Percentiles rank a stretch among this genome's conserved stretches.
These are phyloP conservation scores for Xerocomellus dryophilus DNA, from an alignment of 768 basidiomycete species.

Conservation along the genomic window DNA sequence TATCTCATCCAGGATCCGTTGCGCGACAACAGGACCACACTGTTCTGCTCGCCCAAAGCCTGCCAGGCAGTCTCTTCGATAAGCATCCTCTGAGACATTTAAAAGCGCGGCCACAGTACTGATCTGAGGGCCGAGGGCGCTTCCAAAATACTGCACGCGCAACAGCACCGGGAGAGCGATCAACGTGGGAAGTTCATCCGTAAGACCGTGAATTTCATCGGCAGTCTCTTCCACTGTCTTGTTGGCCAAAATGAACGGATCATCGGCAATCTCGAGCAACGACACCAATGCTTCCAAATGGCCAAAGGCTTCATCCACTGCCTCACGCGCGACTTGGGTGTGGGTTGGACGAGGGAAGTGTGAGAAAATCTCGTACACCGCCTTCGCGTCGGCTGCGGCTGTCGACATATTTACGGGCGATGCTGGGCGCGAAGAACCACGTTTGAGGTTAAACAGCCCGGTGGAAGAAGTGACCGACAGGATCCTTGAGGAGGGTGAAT, in stretches of 20 bases:
- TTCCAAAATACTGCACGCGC: conserved; percentile 37
- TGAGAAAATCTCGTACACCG: conserved; percentile 58
- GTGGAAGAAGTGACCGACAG: conserved; percentile 57
- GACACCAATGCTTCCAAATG: conserved; percentile 55
- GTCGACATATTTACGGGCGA: conserved; percentile 48
- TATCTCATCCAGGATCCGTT: conserved; percentile 53
- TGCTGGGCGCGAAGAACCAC: conserved; percentile 64
- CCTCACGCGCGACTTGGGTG: conserved; percentile 66
- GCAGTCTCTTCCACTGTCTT: conserved; percentile 27
- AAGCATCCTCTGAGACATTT: conserved; percentile 58
- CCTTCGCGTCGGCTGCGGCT: conserved; percentile 55
- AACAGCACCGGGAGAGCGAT: conserved; percentile 70
- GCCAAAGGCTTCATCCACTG: conserved; percentile 75
- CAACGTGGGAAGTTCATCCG: conserved; percentile 67
- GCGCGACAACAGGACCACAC: conserved; percentile 56
- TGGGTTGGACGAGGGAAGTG: conserved; percentile 59
- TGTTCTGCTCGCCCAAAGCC: conserved; percentile 81
- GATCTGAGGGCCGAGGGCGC: background rate
- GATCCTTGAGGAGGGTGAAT: conserved; percentile 38
- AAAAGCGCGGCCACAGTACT: conserved; percentile 51
- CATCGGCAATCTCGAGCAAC: conserved; percentile 51
- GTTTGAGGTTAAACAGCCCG: conserved; percentile 61
- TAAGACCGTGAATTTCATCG: conserved; percentile 50
- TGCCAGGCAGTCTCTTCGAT: conserved; percentile 63
- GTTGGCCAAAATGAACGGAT: conserved; percentile 26